phyloP scores from a whole-genome alignment of 202 grass and related monocot species.

The Carex arenaria region DNA sequence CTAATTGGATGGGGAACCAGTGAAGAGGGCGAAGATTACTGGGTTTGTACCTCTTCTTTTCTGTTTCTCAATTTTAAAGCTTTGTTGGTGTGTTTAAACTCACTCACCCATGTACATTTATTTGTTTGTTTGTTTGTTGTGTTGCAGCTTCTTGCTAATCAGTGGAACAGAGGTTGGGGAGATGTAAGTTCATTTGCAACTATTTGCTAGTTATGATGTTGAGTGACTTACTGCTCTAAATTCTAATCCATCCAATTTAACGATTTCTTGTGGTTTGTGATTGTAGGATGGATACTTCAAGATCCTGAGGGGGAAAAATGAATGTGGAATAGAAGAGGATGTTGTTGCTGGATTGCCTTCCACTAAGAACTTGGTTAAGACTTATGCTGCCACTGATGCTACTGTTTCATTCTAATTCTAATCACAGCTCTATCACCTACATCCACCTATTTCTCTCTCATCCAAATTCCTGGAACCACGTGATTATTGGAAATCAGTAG shows the following conservation, averaged over 20 bases:
- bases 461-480: not conserved
- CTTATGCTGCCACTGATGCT: constrained; percentile 1
- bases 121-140: constrained; percentile 21
- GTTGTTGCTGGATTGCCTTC: constrained; percentile 74
- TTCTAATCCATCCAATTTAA: not conserved
- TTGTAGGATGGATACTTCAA: constrained; percentile 85
- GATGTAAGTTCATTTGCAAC: constrained; percentile 52
- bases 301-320: constrained; percentile 60
- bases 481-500: not conserved
- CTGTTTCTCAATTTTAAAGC: not conserved
- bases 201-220: not conserved
- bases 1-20: constrained; percentile 94
- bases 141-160: constrained; percentile 85
- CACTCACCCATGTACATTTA: not conserved
- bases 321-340: constrained; percentile 75
- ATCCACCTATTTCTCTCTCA: not conserved
- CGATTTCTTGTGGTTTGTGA: constrained; percentile 6
- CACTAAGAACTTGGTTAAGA: constrained; percentile 43
- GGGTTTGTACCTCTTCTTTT: constrained; percentile 40
- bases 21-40: constrained; percentile 79
- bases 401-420: constrained; percentile 30
- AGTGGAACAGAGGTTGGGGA: constrained; percentile 92
- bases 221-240: not conserved
- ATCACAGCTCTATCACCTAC: not conserved
- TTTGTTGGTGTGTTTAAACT: not conserved